Base-by-base conservation (phyloP, 2,329 filamentous ascomycete genomes). In the Pleomassaria siparia region DNA sequence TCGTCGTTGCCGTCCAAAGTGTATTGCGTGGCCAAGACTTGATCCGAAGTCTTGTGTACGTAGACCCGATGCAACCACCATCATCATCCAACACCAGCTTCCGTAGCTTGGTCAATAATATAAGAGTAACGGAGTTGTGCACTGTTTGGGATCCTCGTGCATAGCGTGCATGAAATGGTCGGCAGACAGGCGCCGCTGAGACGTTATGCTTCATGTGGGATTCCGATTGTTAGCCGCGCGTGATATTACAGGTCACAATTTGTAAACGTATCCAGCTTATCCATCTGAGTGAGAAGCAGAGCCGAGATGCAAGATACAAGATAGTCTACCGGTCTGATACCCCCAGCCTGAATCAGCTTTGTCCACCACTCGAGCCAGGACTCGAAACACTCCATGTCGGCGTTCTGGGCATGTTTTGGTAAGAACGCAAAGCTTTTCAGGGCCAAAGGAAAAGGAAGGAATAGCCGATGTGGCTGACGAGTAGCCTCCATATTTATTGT, bases 91-190 rank as follows among this genome's bases (percentile, higher is more conserved):
- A 10, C 25, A 18, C 4, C 16, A 42, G 9, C 5, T 5, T 21
- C 18, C 29, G 40, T 6, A 15, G 26, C 12, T 29, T 15, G 9
- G 40, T 11, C n/a, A n/a, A n/a, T 30, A 13, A 42, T 4, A 41
- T 32, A 28, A 25, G 15, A 10, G 36, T 42, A 33, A 43, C 51
- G 51, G 51, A 47, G 49, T 30, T 44, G n/a, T 37, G 26, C 48
- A 41, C 52, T 50, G 43, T 36, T 51, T 25, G 28, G 57, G 57
- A 40, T 32, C 43, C 15, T 33, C 47, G 39, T 53, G 53, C 48
- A 48, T 47, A 11, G 32, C 16, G 32, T 35, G 32, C 16, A 11
- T 8, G 8, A n/a, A 9, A 4, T 9, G 32, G n/a, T n/a, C n/a
- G n/a, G n/a, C n/a, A n/a, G 13, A 28, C 32, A 40, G 35, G 47